These are phyloP conservation scores for Syzygium jambos DNA, from an alignment of 345 rosid genomes.

Conservation along the genomic window DNA sequence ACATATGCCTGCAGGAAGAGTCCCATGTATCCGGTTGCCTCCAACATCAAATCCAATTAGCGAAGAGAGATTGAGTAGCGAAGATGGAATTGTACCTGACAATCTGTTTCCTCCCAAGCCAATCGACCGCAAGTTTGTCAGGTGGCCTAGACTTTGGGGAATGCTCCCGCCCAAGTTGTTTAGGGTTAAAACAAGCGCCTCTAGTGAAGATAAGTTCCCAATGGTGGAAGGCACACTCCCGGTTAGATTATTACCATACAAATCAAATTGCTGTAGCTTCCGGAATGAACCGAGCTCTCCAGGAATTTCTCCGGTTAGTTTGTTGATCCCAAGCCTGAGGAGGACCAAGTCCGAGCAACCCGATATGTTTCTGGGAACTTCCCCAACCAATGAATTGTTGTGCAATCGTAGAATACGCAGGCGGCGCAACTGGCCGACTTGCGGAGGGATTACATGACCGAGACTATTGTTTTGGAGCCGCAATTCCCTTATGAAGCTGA, in stretches of 20 bases:
- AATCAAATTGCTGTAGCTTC: neutral
- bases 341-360: neutral
- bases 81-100: neutral
- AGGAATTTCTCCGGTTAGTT: neutral
- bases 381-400: too few species aligned
- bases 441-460: too few species aligned
- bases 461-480: too few species aligned
- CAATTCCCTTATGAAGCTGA: too few species aligned
- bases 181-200: rapidly evolving
- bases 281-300: neutral
- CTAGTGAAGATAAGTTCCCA: neutral
- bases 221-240: neutral
- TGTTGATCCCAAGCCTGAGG: neutral
- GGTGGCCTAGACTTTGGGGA: neutral
- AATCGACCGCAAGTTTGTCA: neutral
- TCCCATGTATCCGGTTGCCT: too few species aligned
- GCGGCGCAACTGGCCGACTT: too few species aligned
- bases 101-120: neutral
- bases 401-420: too few species aligned
- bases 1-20: too few species aligned
- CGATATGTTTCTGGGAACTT: neutral
- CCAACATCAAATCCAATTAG: too few species aligned
- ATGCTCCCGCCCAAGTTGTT: neutral
- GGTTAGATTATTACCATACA: too few species aligned
- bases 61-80: too few species aligned